Base-by-base conservation (phyloP, 169 alveolate species). In the Plasmodium billcollinsi region DNA sequence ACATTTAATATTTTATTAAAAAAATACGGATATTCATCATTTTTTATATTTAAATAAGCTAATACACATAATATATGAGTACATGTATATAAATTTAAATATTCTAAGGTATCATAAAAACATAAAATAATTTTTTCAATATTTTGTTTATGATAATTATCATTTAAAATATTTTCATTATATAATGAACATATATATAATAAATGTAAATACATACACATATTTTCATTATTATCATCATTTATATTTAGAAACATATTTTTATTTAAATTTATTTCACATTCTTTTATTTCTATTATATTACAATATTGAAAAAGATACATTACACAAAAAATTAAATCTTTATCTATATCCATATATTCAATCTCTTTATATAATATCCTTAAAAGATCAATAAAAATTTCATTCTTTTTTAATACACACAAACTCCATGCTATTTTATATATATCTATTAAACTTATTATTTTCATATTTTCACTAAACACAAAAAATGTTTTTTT, bases 381-480 rank as follows among this genome's bases (percentile, higher is more conserved):
- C 20, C 90, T 1, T 20, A 80, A 58, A 45, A 80, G 45, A 56
- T 80, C 90, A 1, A 80, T 71, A 26, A 54, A 80, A 6, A 54
- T 14, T 58, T 8, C 3, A 6, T 80, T 67, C 43, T 67, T 80
- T 52, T 80, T 80, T 58, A 80, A 4, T 9, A 80, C 90, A 80
- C 90, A 80, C 20, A 80, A 45, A 20, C 90, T 47, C 90, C 90
- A 80, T 12, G 74, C 71, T 47, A 80, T 80, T 80, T 80, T 80
- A 26, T 67, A 80, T 1, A 80, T 50, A 33, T 80, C 90, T 1
- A 67, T 24, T 5, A 80, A 54, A 2, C 66, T 54, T 8, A 80
- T 80, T 52, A 67, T 67, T 54, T 80, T 67, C 90, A 80, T 80
- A 58, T 80, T 54, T 62, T 80, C 65, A 26, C 24, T 72, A 9